These are phyloP conservation scores for Pyrenula aspistea DNA, from an alignment of 495 filamentous ascomycete genomes.

Conservation along the genomic window DNA sequence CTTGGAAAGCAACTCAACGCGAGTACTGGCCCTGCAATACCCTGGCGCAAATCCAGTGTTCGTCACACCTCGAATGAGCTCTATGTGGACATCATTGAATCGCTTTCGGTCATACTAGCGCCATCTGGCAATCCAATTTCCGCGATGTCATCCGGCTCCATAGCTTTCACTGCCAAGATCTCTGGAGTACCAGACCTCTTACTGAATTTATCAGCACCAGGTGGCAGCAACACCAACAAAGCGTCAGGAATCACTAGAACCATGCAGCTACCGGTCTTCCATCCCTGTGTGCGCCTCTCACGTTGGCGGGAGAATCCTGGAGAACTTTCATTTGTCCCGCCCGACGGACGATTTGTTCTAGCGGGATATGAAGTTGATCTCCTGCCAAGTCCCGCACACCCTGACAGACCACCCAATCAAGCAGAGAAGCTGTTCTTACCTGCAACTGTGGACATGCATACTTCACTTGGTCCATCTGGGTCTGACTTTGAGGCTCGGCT, in stretches of 20 bases:
- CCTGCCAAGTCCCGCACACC: conserved; percentile 45
- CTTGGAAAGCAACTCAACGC: conserved; percentile 22
- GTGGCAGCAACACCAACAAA: conserved; percentile 35
- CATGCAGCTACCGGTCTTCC: conserved; percentile 86
- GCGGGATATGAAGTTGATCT: conserved; percentile 93
- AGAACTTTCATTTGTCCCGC: conserved; percentile 86
- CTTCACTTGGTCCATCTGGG: conserved; percentile 56
- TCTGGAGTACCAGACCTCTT: conserved; percentile 86
- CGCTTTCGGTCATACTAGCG: conserved; percentile 72
- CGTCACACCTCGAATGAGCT: conserved; percentile 94
- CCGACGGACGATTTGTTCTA: conserved; percentile 89
- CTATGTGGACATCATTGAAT: conserved; percentile 93
- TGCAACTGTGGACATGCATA: conserved; percentile 68
- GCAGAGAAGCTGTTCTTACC: conserved; percentile 66
- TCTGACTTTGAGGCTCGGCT: conserved; percentile 86
- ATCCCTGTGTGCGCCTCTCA: conserved; percentile 82
- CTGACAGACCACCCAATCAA: conserved; percentile 32
- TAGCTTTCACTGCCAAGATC: conserved; percentile 89
- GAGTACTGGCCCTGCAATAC: conserved; percentile 44
- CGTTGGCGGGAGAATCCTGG: conserved; percentile 80
- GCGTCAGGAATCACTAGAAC: conserved; percentile 54
- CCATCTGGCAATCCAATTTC: conserved; percentile 80
- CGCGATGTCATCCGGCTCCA: conserved; percentile 81
- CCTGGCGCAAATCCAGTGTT: conserved; percentile 86
- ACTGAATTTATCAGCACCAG: conserved; percentile 65